Base-by-base conservation (phyloP, 1,284 basidiomycete genomes). In the Cerrena zonata region DNA sequence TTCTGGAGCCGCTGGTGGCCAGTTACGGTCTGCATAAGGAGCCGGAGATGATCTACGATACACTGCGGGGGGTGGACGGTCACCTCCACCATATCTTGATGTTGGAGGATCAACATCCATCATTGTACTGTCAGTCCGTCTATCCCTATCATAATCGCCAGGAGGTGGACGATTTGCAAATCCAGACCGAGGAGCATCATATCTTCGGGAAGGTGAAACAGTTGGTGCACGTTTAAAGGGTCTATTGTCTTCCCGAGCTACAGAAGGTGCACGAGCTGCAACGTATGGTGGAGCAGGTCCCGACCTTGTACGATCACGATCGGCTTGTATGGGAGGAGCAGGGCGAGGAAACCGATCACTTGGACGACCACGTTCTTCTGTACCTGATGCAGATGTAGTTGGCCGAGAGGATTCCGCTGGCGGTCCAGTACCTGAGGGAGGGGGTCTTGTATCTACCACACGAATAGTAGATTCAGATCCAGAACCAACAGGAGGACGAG, bases 361-460 rank as follows among this genome's bases (percentile, higher is more conserved):
- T 47, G 59, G 58, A 7, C 60, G 60, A 19, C 55, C 58, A 26
- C 61, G 61, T 3, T 66, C 63, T 5, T 60, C 59, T 2, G 53
- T 46, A 24, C 56, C 38, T n/a, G 42, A 30, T 10, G 27, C 21
- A 27, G 15, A 12, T 10, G 45, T 4, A 34, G 45, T 5, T 34
- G 25, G 18, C 5, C 45, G 19, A 23, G 19, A 23, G 7, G 30
- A 12, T 11, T 47, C 45, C 12, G 42, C 5, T 10, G 7, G 21
- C 5, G 45, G 10, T 19, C 15, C 11, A 24, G 7, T n/a, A n/a
- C n/a, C n/a, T n/a, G n/a, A n/a, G n/a, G n/a, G n/a, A n/a, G n/a
- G n/a, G n/a, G n/a, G n/a, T 18, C 11, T 39, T 13, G 54, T 34
- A 24, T 13, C 21, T 42, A 48, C 21, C 12, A 38, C 7, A 36